phyloP scores from a whole-genome alignment of 1,139 yeast species.

The Suhomyces chickasaworum region DNA sequence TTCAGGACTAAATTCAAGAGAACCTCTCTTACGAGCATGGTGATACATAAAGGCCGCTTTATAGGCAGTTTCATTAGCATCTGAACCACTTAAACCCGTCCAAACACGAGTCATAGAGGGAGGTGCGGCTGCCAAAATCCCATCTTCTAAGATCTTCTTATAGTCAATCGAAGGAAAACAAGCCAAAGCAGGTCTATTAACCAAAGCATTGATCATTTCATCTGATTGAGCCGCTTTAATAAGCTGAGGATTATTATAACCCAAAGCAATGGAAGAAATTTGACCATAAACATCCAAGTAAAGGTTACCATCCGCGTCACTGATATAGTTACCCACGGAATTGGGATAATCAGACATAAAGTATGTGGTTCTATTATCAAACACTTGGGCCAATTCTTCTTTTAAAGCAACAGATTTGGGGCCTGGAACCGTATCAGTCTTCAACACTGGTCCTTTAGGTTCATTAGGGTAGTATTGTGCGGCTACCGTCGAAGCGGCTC shows the following conservation, averaged over 20 bases:
- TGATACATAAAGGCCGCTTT: constrained; percentile 80
- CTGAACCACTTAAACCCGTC: constrained; percentile 74
- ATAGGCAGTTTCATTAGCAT: constrained; percentile 76
- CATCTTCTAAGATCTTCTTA: constrained; percentile 50
- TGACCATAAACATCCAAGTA: constrained; percentile 70
- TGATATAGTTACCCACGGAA: constrained; percentile 68
- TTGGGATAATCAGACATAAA: constrained; percentile 67
- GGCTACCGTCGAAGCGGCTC: constrained; percentile 19
- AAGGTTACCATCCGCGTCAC: constrained; percentile 69
- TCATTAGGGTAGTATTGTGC: constrained; percentile 50
- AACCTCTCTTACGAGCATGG: constrained; percentile 60
- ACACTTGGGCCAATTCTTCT: constrained; percentile 53
- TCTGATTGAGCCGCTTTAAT: constrained; percentile 61
- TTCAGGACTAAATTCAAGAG: constrained; percentile 52
- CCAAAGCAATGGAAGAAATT: constrained; percentile 73
- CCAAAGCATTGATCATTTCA: constrained; percentile 66
- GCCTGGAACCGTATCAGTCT: constrained; percentile 57
- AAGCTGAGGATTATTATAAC: constrained; percentile 75
- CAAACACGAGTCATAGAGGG: constrained; percentile 65
- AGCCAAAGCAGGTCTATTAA: constrained; percentile 75
- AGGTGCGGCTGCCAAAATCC: constrained; percentile 69
- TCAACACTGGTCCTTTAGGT: constrained; percentile 53
- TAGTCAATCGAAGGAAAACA: constrained; percentile 68
- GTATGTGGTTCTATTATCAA: constrained; percentile 69
- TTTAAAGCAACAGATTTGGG: constrained; percentile 54